Percentiles rank a stretch among this genome's conserved stretches.
Evolutionary conservation across 495 filamentous ascomycete genomes (phyloP).

Genomic region (Baudoinia panamericana): DNA sequence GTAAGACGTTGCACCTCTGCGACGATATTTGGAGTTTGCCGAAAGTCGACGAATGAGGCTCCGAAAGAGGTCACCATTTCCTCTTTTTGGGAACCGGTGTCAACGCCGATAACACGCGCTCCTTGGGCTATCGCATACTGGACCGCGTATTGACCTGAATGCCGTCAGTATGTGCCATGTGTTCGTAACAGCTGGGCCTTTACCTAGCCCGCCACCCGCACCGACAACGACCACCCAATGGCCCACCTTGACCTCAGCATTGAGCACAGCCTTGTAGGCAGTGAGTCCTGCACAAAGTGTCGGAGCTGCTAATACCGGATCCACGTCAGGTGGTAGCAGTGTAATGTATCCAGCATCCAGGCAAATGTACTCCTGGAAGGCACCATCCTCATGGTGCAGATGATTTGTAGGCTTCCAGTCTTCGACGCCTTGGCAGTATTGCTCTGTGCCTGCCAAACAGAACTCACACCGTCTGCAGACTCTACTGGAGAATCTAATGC

Average conservation of each 20-base stretch:
- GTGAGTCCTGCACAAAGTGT: constrained; percentile 34
- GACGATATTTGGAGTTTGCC: constrained; percentile 26
- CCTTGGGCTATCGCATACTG: constrained; percentile 38
- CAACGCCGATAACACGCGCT: constrained; percentile 36
- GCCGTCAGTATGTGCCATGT: neutral
- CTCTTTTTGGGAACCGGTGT: constrained; percentile 33
- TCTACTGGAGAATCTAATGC: constrained; percentile 36
- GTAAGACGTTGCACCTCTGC: constrained; percentile 33
- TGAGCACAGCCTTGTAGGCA: constrained; percentile 34
- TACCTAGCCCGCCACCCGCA: constrained; percentile 38
- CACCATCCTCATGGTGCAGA: constrained; percentile 39
- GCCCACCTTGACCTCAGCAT: constrained; percentile 45
- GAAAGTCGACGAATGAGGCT: constrained; percentile 37
- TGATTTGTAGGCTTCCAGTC: constrained; percentile 36
- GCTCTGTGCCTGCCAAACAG: constrained; percentile 36
- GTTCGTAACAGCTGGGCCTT: constrained; percentile 30
- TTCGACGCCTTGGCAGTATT: constrained; percentile 24
- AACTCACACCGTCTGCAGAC: constrained; percentile 38
- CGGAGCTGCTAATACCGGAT: constrained; percentile 46
- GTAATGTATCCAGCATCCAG: constrained; percentile 52
- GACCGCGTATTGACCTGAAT: constrained; percentile 30
- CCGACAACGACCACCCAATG: constrained; percentile 52
- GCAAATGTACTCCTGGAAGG: constrained; percentile 55
- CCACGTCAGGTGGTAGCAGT: constrained; percentile 48
- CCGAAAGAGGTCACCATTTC: constrained; percentile 34